Base-by-base conservation (phyloP, 805 yeast genomes). In the Lachancea quebecensis region DNA sequence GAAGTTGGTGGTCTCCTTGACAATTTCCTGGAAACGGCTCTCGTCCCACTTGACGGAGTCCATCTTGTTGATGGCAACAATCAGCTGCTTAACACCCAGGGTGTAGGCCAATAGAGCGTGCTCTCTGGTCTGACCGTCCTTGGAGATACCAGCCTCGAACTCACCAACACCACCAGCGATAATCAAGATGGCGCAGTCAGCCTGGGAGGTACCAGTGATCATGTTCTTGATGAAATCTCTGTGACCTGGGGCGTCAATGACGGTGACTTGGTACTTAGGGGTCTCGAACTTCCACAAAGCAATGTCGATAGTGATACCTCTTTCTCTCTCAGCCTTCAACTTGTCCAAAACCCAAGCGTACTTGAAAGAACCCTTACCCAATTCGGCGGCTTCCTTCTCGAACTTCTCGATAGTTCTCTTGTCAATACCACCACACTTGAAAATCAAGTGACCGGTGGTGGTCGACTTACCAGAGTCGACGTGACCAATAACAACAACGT, bases 401-500 rank as follows among this genome's bases (percentile, higher is more conserved):
- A 87, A 87, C 87, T 88, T 88, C 81, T 89, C 96, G 70, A 88
- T 88, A 73, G 96, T 89, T 82, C 96, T 85, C 87, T 88, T 89
- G 79, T 89, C 96, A 67, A 87, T 87, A 84, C 95, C 96, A 85
- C 97, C 96, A 81, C 96, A 90, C 91, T 89, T 89, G 95, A 73
- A 90, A 72, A 90, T 89, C 78, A 90, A 85, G 84, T 90, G 97
- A 77, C 97, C 97, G 73, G 98, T 90, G 77, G 97, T 91, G 71
- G 98, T 90, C 58, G 97, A 91, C 80, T 86, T 85, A 78, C 91
- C 91, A 68, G 97, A 90, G 79, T 91, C 98, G 97, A 93, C 98
- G 95, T 91, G 98, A 78, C 98, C 99, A 76, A 91, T 91, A 73
- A 93, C 98, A 76, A 93, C 99, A 79, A 91, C 95, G 96, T 91